These are phyloP conservation scores for Mycena sanguinolenta DNA, from an alignment of 768 basidiomycete species.

Conservation along the genomic window DNA sequence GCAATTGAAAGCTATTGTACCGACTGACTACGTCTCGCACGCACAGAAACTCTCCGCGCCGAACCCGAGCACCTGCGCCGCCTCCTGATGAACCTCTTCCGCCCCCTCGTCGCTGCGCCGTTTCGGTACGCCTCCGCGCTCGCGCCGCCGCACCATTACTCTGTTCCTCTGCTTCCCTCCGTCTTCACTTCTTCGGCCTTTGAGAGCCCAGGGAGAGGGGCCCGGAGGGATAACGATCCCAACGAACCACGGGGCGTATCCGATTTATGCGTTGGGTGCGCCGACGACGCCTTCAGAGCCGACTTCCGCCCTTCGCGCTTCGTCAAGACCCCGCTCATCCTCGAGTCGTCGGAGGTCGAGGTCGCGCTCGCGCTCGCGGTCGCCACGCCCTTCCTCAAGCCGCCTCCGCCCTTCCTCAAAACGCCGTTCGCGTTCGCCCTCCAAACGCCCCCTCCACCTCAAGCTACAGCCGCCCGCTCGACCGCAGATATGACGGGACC, in stretches of 20 bases:
- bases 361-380: no score
- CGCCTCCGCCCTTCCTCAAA: no score
- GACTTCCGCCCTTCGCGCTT: not conserved
- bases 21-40: not conserved
- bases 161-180: conserved; percentile 27
- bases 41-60: conserved; percentile 24
- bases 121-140: conserved; percentile 34
- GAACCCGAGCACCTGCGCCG: conserved; percentile 26
- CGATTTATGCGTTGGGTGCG: conserved; percentile 13
- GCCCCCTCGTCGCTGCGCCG: conserved; percentile 21
- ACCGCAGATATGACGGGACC: not conserved
- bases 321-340: no score
- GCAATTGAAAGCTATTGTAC: not conserved
- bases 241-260: conserved; percentile 28
- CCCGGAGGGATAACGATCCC: conserved; percentile 11
- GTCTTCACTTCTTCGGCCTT: not conserved
- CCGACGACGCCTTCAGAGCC: not conserved
- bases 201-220: not conserved
- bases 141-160: conserved; percentile 36
- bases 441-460: no score
- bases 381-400: no score
- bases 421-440: no score
- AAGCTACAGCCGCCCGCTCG: not conserved
- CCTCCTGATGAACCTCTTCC: conserved; percentile 20
- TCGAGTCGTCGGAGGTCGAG: no score